Percentiles rank a stretch among this genome's conserved stretches.
Evolutionary conservation across 257 asterid genomes (phyloP).

Genomic region (Leptodermis oblonga): DNA sequence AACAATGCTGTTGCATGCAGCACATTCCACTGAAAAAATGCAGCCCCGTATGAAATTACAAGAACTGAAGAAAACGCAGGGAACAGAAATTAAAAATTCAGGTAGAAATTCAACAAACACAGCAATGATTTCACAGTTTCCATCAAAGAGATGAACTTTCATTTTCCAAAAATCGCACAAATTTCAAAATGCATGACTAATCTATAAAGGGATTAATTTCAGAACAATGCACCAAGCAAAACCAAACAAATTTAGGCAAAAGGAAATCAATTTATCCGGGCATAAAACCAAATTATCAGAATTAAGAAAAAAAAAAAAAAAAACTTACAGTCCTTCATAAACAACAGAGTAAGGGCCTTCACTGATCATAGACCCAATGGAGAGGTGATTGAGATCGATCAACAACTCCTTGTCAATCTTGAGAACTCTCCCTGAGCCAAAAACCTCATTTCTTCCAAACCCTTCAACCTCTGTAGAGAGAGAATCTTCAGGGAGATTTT

Average conservation of each 20-base stretch:
- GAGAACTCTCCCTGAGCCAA: constrained; percentile 17
- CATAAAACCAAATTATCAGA: not conserved
- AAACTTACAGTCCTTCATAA: constrained; percentile 52
- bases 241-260: not conserved
- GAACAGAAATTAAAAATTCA: not conserved
- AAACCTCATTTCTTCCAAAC: constrained; percentile 15
- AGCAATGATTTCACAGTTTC: not conserved
- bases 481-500: constrained; percentile 23
- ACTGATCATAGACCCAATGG: constrained; percentile 43
- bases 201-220: not conserved
- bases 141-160: not conserved
- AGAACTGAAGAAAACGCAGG: too few relatives aligned
- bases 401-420: constrained; percentile 30
- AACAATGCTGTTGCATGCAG: constrained; percentile 4
- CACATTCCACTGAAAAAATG: not conserved
- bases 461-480: constrained; percentile 12
- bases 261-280: not conserved
- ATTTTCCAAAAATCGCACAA: not conserved
- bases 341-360: constrained; percentile 48
- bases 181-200: constrained; percentile 13
- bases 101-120: not conserved
- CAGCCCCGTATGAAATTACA: too few relatives aligned
- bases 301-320: not conserved
- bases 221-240: constrained; percentile 10
- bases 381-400: constrained; percentile 37